Percentiles rank a stretch among this genome's conserved stretches.
Conservation (phyloP, 108 stramenopile genomes). For the Asterionellopsis glacialis region DNA sequence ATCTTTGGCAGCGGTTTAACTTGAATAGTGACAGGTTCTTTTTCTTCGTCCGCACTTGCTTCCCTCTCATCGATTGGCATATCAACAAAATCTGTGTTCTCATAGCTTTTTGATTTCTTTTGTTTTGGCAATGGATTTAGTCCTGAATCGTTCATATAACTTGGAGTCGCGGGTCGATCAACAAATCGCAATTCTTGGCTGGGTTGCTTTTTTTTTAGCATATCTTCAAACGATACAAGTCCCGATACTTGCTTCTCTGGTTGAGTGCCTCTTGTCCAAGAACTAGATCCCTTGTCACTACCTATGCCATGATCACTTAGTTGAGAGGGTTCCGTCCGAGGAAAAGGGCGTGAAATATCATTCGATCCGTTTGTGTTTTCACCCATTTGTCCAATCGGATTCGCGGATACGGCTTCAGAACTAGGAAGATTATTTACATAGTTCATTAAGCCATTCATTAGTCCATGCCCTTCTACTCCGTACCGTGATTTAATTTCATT, state of each 20-base stretch:
- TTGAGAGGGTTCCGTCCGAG: constrained; percentile 3
- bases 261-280: constrained; percentile 1
- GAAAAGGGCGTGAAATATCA: constrained; percentile 2
- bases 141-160: constrained; percentile 33
- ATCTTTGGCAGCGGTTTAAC: constrained; percentile 86
- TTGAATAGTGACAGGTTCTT: constrained; percentile 69
- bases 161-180: constrained; percentile 17
- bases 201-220: constrained; percentile 23
- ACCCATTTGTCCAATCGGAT: constrained; percentile 10
- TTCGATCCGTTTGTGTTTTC: background rate
- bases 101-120: background rate
- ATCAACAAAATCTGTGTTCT: background rate
- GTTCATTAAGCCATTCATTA: constrained; percentile 36
- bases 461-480: constrained; percentile 59
- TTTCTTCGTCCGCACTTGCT: constrained; percentile 12
- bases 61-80: constrained; percentile 11
- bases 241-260: constrained; percentile 1
- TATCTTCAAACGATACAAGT: constrained; percentile 48
- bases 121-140: constrained; percentile 7
- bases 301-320: constrained; percentile 6
- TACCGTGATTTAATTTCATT: constrained; percentile 72
- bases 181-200: constrained; percentile 18
- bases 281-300: background rate
- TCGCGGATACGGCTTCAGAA: constrained; percentile 9
- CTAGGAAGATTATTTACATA: constrained; percentile 28